Evolutionary conservation across 257 asterid species (phyloP).

Genomic region (Sherardia arvensis): DNA sequence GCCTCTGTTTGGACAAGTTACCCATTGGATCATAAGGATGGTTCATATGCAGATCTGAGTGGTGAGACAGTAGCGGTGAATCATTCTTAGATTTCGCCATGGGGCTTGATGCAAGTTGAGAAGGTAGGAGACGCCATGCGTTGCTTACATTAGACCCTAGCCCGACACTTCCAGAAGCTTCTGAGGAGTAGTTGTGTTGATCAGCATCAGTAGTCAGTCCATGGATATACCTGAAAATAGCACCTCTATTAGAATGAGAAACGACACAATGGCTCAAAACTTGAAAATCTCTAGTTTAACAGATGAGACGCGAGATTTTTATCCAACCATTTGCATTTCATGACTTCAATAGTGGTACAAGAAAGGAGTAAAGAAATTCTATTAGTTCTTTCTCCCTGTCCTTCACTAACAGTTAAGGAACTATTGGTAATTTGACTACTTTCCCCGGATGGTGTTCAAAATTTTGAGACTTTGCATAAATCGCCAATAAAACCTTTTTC

Average conservation of each 20-base stretch:
- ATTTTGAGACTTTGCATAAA: not conserved
- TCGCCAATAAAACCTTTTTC: not conserved
- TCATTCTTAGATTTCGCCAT: constrained; percentile 41
- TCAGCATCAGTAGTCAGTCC: constrained; percentile 45
- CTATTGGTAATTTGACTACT: not conserved
- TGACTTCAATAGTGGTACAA: not conserved
- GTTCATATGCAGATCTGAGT: constrained; percentile 34
- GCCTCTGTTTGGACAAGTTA: constrained; percentile 46
- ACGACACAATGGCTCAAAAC: not conserved
- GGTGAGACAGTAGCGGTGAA: constrained; percentile 32
- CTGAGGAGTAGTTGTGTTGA: constrained; percentile 45
- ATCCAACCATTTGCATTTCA: not conserved
- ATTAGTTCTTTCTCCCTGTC: not conserved
- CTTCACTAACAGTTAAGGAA: not conserved
- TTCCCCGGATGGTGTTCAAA: not conserved
- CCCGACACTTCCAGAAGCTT: constrained; percentile 47
- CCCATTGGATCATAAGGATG: constrained; percentile 40
- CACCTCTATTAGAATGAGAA: not conserved
- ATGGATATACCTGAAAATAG: constrained; percentile 44
- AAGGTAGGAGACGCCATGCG: constrained; percentile 59
- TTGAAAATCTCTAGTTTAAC: not conserved
- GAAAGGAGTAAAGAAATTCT: not conserved
- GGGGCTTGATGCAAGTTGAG: constrained; percentile 54
- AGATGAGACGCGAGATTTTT: not conserved
- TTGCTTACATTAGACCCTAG: constrained; percentile 43